phyloP scores from a whole-genome alignment of 2,329 filamentous ascomycete genomes.

The Exophiala sp. region DNA sequence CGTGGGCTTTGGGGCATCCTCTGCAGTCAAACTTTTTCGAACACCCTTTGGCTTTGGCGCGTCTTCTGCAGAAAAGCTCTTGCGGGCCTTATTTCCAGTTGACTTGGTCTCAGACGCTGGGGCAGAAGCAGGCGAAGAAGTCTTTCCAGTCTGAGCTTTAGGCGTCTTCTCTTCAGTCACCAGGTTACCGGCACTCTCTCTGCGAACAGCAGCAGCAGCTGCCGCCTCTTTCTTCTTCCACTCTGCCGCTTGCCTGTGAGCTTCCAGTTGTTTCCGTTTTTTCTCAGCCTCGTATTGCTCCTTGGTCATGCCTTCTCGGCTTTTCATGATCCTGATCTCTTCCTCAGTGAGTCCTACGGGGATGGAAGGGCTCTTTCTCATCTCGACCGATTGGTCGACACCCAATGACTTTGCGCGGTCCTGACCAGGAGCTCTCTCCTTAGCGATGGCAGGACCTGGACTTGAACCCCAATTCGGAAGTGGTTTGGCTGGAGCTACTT shows the following conservation, averaged over 20 bases:
- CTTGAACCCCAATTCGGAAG: conserved; percentile 14
- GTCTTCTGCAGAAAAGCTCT: conserved; percentile 6
- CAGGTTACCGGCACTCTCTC: conserved; percentile 2
- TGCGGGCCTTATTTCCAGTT: conserved; percentile 3
- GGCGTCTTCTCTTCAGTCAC: conserved; percentile 3
- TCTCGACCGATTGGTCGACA: conserved; percentile 1
- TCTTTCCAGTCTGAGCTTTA: background rate
- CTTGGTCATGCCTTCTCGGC: conserved; percentile 19
- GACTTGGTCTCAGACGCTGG: background rate
- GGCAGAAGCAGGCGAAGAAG: background rate
- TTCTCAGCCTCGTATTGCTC: conserved; percentile 22
- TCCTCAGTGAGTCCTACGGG: conserved; percentile 19
- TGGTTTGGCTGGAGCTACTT: conserved; percentile 1
- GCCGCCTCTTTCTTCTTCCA: conserved; percentile 6
- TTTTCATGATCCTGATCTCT: conserved; percentile 22
- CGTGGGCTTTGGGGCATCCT: background rate
- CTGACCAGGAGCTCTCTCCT: background rate
- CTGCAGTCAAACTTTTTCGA: background rate
- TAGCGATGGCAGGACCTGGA: background rate
- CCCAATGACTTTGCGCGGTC: background rate
- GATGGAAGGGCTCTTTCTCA: conserved; percentile 13
- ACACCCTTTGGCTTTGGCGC: background rate
- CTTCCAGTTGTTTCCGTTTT: conserved; percentile 13
- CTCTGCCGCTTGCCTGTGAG: conserved; percentile 11
- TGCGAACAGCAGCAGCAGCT: no score